phyloP scores from a whole-genome alignment of 768 basidiomycete species.

The Tephrocybe sp. region DNA sequence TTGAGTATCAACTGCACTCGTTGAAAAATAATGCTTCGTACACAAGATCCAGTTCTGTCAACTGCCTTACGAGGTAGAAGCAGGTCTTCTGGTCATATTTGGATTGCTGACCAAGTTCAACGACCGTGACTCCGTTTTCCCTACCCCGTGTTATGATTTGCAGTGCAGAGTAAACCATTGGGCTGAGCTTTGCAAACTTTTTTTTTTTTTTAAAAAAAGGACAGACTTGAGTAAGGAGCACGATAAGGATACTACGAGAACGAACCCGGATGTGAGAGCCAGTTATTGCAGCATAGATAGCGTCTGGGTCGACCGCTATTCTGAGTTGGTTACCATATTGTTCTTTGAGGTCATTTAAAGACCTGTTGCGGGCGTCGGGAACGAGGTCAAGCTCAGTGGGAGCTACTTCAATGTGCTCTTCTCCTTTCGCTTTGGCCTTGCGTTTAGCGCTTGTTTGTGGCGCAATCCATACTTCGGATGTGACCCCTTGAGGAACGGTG shows the following conservation, averaged over 20 bases:
- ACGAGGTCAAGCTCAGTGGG: constrained; percentile 51
- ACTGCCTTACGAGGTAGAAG: constrained; percentile 79
- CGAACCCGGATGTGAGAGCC: constrained; percentile 82
- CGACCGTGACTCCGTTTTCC: constrained; percentile 73
- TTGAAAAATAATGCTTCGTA: constrained; percentile 30
- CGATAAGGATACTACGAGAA: constrained; percentile 8
- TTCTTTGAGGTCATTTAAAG: constrained; percentile 53
- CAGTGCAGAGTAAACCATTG: constrained; percentile 81
- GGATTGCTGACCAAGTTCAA: constrained; percentile 73
- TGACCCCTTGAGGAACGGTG: constrained; percentile 52
- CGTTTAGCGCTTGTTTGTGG: constrained; percentile 67
- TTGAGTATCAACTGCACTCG: background rate
- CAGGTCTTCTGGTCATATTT: constrained; percentile 89
- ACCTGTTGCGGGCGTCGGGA: constrained; percentile 48
- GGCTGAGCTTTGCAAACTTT: constrained; percentile 77
- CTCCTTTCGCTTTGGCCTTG: constrained; percentile 59
- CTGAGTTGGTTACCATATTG: constrained; percentile 64
- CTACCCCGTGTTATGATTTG: constrained; percentile 83
- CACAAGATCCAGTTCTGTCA: constrained; percentile 74
- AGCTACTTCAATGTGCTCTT: constrained; percentile 38
- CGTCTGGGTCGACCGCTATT: constrained; percentile 72
- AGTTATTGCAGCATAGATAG: constrained; percentile 75
- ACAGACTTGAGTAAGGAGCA: constrained; percentile 7
- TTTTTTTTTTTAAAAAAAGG: too few species aligned
- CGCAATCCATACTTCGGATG: constrained; percentile 74